Base-by-base conservation (phyloP, 108 stramenopile species). In the Nitzschia sp. region DNA sequence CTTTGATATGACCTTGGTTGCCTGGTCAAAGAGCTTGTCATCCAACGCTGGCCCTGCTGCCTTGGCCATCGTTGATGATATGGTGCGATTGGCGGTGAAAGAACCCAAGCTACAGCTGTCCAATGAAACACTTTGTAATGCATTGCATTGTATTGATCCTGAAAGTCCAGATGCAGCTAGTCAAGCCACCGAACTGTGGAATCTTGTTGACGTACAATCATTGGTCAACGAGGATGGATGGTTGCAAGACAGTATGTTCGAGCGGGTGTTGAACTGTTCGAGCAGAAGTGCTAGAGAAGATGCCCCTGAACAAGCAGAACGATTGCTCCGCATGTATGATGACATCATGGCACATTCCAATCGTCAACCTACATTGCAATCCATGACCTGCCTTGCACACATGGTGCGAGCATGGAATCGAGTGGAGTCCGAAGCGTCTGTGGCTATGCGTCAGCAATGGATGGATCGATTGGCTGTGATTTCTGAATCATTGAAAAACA, bases 1-100 rank as follows among this genome's bases (percentile, higher is more conserved):
- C 3, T 74, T 74, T 26, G 55, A 67, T 17, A 53, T 51, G 10
- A 43, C 51, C 37, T 46, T 74, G 24, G 21, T 60, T 29, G 38
- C 65, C 14, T 67, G 65, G 65, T 57, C 59, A 10, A 43, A 41
- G 0, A 60, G 59, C 38, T 42, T 15, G 3, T 43, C 39, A 29
- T 9, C 24, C 7, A 15, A 57, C 12, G 39, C 57, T 44, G 66
- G 61, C 29, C 26, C 53, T 19, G 42, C 44, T 41, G 53, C 63
- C 26, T 25, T 63, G 22, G 40, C 26, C n/a, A 43, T 74, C 8
- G 26, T 67, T 25, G 17, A 40, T 8, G 10, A 19, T 6, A 66
- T 74, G 73, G 21, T 65, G 7, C 10, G 42, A 53, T 12, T 51
- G 41, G 22, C 29, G 3, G n/a, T 1, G 17, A 15, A 39, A 21